A percentile compares a stretch with the other conserved stretches of the same genome.
Evolutionary conservation across 2,329 filamentous ascomycete genomes (phyloP).

Genomic region (Aureobasidium mangrovei): DNA sequence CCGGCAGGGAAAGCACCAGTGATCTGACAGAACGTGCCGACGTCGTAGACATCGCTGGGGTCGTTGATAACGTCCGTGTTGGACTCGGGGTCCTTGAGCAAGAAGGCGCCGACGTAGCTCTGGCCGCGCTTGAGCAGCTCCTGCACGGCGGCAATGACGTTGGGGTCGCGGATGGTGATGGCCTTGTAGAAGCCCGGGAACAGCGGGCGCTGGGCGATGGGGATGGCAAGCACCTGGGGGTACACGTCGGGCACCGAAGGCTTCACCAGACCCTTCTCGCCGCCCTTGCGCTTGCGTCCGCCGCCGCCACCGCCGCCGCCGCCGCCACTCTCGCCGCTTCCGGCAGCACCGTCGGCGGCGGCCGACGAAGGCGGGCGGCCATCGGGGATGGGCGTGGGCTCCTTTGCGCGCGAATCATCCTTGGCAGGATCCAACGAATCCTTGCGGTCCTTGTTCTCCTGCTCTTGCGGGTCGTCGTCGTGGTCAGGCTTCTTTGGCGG

Average conservation of each 20-base stretch:
- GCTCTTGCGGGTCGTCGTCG: conserved; percentile 29
- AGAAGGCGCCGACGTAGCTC: conserved; percentile 91
- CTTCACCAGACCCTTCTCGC: conserved; percentile 54
- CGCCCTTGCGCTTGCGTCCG: conserved; percentile 55
- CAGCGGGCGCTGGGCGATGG: conserved; percentile 83
- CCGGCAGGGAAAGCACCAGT: conserved; percentile 85
- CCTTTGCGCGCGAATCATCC: conserved; percentile 40
- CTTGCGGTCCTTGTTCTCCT: conserved; percentile 34
- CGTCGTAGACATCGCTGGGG: conserved; percentile 84
- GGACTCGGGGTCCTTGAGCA: conserved; percentile 92
- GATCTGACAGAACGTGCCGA: conserved; percentile 95
- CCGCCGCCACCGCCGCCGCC: conserved; percentile 48
- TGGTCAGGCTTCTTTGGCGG: conserved; percentile 40
- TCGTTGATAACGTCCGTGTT: conserved; percentile 92
- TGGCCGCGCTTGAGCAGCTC: conserved; percentile 97
- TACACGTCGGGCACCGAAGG: conserved; percentile 89
- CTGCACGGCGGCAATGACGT: conserved; percentile 83
- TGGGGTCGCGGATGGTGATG: conserved; percentile 88
- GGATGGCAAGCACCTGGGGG: conserved; percentile 94
- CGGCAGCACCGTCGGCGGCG: conserved; percentile 48
- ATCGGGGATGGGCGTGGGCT: conserved; percentile 44
- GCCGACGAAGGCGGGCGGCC: conserved; percentile 17
- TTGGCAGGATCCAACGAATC: conserved; percentile 35
- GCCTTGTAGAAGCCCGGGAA: conserved; percentile 99
- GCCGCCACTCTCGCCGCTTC: conserved; percentile 40